A percentile compares a stretch with the other conserved stretches of the same genome.
Evolutionary conservation across 225 moss, liverwort and hornwort genomes (phyloP).

Genomic region (Straminergon stramineum): DNA sequence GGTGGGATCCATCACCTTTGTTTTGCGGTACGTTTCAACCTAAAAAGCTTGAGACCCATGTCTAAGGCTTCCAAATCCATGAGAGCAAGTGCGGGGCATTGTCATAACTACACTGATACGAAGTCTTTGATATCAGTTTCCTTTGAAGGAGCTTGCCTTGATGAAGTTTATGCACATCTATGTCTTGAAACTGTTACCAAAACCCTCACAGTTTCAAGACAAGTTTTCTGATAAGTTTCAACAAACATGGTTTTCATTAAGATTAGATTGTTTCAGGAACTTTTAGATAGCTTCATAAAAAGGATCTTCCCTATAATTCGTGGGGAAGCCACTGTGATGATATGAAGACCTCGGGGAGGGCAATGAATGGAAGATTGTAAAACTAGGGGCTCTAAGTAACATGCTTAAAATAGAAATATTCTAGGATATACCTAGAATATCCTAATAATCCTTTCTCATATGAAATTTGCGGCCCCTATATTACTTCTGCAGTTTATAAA

Average conservation of each 20-base stretch:
- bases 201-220: background rate
- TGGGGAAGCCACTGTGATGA: background rate
- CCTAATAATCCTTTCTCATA: background rate
- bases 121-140: background rate
- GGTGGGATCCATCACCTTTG: constrained; percentile 44
- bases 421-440: background rate
- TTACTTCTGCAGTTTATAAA: background rate
- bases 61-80: background rate
- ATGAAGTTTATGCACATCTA: background rate
- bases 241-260: background rate
- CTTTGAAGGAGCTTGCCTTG: background rate
- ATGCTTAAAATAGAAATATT: background rate
- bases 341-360: background rate
- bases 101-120: background rate
- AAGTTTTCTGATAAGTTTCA: background rate
- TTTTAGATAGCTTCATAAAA: background rate
- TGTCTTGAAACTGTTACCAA: background rate
- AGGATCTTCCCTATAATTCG: background rate
- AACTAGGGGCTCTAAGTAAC: background rate
- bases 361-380: background rate
- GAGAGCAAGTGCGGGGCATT: background rate
- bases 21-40: constrained; percentile 18
- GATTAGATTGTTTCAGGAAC: background rate
- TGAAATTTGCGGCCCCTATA: background rate
- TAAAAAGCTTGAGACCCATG: background rate